Conservation (phyloP, 768 basidiomycete species). For the Tulasnella sp. region DNA sequence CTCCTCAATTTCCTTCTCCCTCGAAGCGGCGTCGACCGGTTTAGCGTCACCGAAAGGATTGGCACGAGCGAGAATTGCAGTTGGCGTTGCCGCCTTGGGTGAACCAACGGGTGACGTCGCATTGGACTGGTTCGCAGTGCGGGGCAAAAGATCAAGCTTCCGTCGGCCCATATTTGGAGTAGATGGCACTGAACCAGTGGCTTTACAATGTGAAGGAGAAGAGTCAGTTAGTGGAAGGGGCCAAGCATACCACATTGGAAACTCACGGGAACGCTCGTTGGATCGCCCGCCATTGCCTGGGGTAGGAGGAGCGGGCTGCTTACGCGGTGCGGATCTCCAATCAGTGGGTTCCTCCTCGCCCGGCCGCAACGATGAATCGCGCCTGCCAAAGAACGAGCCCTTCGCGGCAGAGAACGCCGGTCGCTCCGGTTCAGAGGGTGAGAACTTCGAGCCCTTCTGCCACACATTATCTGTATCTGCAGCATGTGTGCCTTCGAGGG, state of each 20-base stretch:
- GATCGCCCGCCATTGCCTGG: constrained; percentile 7
- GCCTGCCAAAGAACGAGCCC: constrained; percentile 13
- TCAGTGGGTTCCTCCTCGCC: constrained; percentile 30
- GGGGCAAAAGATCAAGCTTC: constrained; percentile 79
- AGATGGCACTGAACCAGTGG: constrained; percentile 62
- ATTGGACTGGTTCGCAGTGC: constrained; percentile 55
- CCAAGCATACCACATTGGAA: constrained; percentile 2
- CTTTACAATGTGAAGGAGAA: constrained; percentile 29
- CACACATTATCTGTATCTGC: constrained; percentile 77
- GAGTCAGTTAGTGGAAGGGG: constrained; percentile 3
- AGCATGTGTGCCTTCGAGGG: constrained; percentile 32
- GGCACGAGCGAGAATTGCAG: constrained; percentile 36
- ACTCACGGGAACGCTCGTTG: constrained; percentile 44
- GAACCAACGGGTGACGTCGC: constrained; percentile 69
- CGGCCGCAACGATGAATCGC: constrained; percentile 25
- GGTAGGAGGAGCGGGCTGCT: constrained; percentile 21
- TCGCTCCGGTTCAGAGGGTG: constrained; percentile 37
- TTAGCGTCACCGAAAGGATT: constrained; percentile 85
- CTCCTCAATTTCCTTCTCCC: constrained; percentile 65
- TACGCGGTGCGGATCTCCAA: constrained; percentile 48
- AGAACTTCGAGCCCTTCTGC: constrained; percentile 66
- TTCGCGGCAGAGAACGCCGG: neutral
- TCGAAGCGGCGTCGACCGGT: constrained; percentile 72
- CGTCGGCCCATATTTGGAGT: constrained; percentile 70
- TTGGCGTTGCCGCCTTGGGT: constrained; percentile 52